Conservation (phyloP, 139 green algal species). For the Coelastrella sp. region DNA sequence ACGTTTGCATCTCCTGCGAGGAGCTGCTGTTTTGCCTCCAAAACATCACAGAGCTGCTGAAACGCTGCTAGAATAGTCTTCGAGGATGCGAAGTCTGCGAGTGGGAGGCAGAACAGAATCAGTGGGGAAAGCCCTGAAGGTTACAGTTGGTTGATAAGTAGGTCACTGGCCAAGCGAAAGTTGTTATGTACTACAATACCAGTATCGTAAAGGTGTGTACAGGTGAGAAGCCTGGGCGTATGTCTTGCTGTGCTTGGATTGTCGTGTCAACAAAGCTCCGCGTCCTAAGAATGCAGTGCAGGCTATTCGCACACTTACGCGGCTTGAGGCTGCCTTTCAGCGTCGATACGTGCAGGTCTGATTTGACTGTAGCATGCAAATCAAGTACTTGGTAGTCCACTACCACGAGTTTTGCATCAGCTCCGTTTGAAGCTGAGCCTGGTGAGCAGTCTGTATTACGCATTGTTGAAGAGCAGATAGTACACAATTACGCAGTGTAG, state of each 20-base stretch:
- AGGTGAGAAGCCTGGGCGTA: not conserved
- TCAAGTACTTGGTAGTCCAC: slow-evolving; percentile 2
- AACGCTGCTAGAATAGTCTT: not conserved
- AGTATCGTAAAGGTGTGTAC: not conserved
- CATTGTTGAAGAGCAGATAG: not conserved
- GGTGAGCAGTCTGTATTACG: not conserved
- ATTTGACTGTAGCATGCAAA: not conserved
- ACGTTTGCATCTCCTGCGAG: not conserved
- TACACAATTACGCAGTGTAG: not conserved
- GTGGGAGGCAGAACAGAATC: not conserved
- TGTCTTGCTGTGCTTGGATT: not conserved
- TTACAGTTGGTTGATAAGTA: too few relatives aligned
- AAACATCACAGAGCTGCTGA: not conserved
- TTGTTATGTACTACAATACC: not conserved
- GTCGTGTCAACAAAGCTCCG: not conserved
- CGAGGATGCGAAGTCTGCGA: not conserved
- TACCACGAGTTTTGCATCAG: not conserved
- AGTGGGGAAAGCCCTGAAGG: too few relatives aligned
- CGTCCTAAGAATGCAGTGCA: not conserved
- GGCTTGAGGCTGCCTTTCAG: not conserved
- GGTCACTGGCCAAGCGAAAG: too few relatives aligned
- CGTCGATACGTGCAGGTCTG: not conserved
- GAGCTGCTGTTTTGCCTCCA: not conserved
- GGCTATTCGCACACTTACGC: not conserved
- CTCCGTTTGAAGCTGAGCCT: not conserved